Evolutionary conservation across 179 eudicot species (phyloP).

Genomic region (Silene vulgaris): DNA sequence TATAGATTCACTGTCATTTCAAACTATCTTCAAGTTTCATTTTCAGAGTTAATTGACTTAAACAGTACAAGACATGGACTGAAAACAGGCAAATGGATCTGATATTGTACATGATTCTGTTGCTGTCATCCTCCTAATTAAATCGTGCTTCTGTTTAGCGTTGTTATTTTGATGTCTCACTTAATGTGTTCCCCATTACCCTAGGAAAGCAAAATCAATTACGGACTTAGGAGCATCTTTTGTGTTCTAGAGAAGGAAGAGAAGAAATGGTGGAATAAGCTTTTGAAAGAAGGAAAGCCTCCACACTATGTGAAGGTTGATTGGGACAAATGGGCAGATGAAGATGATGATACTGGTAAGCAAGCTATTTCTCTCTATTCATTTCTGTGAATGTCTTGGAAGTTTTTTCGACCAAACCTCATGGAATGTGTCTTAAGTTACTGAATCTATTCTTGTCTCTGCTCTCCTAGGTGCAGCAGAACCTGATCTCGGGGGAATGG

Average conservation of each 20-base stretch:
- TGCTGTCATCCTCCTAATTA: not conserved
- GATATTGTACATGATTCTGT: not conserved
- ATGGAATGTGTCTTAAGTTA: not conserved
- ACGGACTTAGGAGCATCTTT: conserved; percentile 60
- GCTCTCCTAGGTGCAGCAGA: conserved; percentile 52
- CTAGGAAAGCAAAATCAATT: conserved; percentile 80
- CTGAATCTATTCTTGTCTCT: not conserved
- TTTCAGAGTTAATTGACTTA: not conserved
- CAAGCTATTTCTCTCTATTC: not conserved
- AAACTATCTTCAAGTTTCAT: not conserved
- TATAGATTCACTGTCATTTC: not conserved
- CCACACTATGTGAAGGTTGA: conserved; percentile 93
- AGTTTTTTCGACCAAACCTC: not conserved
- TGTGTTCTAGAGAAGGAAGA: conserved; percentile 78
- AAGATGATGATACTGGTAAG: conserved; percentile 55
- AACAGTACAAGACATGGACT: not conserved
- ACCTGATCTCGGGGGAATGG: conserved; percentile 78
- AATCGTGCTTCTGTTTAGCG: not conserved
- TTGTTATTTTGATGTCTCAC: not conserved
- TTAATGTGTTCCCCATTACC: not conserved
- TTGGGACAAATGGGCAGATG: conserved; percentile 99
- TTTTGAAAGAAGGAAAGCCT: conserved; percentile 61
- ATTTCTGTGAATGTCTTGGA: not conserved
- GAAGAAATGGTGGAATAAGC: conserved; percentile 76
- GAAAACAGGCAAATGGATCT: not conserved